Percentiles rank a stretch among this genome's conserved stretches.
Conservation (phyloP, 2,329 filamentous ascomycete genomes). For the Colletotrichum musae region DNA sequence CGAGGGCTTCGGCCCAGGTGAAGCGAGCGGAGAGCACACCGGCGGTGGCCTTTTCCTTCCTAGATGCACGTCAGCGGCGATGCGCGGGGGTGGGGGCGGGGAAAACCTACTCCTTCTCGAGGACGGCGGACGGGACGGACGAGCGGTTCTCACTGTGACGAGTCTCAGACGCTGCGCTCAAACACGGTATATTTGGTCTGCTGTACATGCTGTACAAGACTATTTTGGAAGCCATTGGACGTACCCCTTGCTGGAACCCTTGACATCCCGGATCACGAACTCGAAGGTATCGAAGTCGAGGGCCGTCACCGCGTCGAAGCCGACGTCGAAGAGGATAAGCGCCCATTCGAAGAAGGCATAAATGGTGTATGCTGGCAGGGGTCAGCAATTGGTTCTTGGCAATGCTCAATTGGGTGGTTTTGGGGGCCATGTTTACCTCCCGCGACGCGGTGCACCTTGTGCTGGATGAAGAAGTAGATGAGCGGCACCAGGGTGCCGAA, state of each 20-base stretch:
- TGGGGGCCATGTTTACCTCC: slow-evolving; percentile 77
- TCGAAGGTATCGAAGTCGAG: slow-evolving; percentile 93
- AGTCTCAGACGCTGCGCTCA: slow-evolving; percentile 57
- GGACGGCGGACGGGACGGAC: slow-evolving; percentile 62
- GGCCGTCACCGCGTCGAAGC: slow-evolving; percentile 94
- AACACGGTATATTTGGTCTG: slow-evolving; percentile 50
- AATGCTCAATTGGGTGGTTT: slow-evolving; percentile 7
- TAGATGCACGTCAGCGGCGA: slow-evolving; percentile 51
- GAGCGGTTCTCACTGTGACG: slow-evolving; percentile 62
- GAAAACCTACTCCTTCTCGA: slow-evolving; percentile 81
- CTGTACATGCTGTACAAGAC: slow-evolving; percentile 56
- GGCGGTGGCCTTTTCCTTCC: slow-evolving; percentile 81
- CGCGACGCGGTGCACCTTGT: slow-evolving; percentile 94
- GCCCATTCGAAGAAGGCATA: slow-evolving; percentile 99
- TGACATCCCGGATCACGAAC: slow-evolving; percentile 88
- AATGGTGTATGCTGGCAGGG: slow-evolving; percentile 85
- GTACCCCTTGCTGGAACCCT: slow-evolving; percentile 97
- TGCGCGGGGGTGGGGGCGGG: background rate
- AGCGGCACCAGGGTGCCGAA: slow-evolving; percentile 92
- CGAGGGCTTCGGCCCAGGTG: slow-evolving; percentile 80
- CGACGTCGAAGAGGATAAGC: slow-evolving; percentile 94
- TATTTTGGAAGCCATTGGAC: slow-evolving; percentile 96
- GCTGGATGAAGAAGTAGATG: slow-evolving; percentile 98
- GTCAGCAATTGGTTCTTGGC: slow-evolving; percentile 21
- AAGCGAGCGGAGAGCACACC: slow-evolving; percentile 81